These are phyloP conservation scores for Metarhizium brunneum DNA, from an alignment of 2,329 filamentous ascomycete species.

Conservation along the genomic window DNA sequence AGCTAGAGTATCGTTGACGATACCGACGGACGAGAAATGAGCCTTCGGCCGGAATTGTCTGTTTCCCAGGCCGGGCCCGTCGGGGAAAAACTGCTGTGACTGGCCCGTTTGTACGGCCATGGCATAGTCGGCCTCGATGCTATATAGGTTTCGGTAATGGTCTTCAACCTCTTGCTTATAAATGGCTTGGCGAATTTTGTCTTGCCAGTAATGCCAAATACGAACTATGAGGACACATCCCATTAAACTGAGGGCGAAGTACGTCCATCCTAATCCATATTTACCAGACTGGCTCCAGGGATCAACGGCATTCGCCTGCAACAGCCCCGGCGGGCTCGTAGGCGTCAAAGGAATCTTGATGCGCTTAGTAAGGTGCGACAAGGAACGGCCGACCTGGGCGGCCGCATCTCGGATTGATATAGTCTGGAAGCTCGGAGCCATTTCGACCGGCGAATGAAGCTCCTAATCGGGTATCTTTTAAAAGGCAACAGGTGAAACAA, in stretches of 20 bases:
- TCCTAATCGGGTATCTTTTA: background rate
- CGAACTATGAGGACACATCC: constrained; percentile 58
- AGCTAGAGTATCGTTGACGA: constrained; percentile 72
- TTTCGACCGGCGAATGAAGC: constrained; percentile 19
- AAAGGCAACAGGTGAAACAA: background rate
- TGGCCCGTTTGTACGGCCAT: constrained; percentile 38
- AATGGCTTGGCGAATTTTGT: constrained; percentile 82
- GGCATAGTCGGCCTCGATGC: constrained; percentile 37
- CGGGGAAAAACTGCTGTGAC: constrained; percentile 66
- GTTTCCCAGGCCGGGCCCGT: constrained; percentile 47
- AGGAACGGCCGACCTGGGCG: constrained; percentile 22
- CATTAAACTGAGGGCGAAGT: constrained; percentile 70
- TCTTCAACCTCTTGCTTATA: constrained; percentile 74
- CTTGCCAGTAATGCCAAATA: constrained; percentile 83
- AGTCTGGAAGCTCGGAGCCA: constrained; percentile 29
- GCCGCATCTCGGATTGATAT: constrained; percentile 20
- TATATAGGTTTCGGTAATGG: constrained; percentile 47
- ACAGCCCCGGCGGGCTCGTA: constrained; percentile 49
- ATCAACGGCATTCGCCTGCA: constrained; percentile 58
- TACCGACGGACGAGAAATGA: constrained; percentile 64
- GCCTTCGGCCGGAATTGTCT: constrained; percentile 53
- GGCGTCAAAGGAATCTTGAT: constrained; percentile 52
- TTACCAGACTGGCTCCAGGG: constrained; percentile 77
- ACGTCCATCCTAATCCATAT: constrained; percentile 81
- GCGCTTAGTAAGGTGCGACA: constrained; percentile 38